Evolutionary conservation across 2,329 filamentous ascomycete species (phyloP), one percentile per base, ranked within the genome.

Genomic region (Pseudogymnoascus sp.): DNA sequence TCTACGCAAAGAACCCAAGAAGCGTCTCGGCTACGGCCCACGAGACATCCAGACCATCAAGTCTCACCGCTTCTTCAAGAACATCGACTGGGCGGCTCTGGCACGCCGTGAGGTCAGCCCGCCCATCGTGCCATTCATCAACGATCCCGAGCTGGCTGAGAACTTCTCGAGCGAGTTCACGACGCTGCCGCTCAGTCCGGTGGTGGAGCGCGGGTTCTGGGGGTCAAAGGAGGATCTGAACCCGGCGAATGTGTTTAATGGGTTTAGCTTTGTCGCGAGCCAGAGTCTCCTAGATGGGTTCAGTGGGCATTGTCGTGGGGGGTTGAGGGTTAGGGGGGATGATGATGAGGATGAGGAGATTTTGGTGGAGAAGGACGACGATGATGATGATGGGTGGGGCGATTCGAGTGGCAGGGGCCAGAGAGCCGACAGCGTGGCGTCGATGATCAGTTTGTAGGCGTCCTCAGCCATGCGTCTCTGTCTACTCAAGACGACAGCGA

Each of bases 91-190:
- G 94, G 86, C 85, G 74, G 87, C 85, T 67, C 81, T 99, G 12
- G 90, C 88, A 63, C 84, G 82, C 26, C 82, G 92, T 34, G 90
- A 96, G 73, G 67, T 96, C 52, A 86, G 89, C 67, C 89, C 94
- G 0, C 94, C 94, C 0, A 97, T 99, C 67, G 84, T 88, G 70
- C 94, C 94, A 13, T 80, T 97, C 68, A 92, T 99, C 69, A 97
- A 94, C 0, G 91, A 99, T 69, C 94, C 94, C 0, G 92, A 95
- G 72, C 79, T 96, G 48, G 94, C 94, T 0, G 95, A 99, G 81
- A 99, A 99, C 75, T 99, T 99, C 74, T 83, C 89, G 0, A 78
- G 79, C n/a, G 91, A 96, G 71, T 99, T 99, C 71, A 99, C 92
- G 0, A 85, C 88, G 60, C 74, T 96, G 63, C 82, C 89, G 3